Evolutionary conservation across 148 eudicot species (phyloP), one percentile per base, ranked within the genome.

Genomic region (Camellia japonica): DNA sequence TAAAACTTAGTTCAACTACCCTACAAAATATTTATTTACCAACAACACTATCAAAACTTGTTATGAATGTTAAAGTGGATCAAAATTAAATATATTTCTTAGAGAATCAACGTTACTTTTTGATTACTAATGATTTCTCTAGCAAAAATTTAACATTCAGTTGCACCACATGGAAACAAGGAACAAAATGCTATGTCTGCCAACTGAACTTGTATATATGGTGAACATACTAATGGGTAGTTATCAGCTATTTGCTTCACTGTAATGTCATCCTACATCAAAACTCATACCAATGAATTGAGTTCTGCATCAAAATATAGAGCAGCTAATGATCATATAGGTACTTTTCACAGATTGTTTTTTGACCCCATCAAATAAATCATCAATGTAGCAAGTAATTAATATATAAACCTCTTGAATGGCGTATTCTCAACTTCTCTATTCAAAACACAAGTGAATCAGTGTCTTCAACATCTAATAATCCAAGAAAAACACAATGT

Each of bases 381-480:
- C 71, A 51, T 68, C 42, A 43, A 77, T 65, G 19, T 23, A 15
- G 23, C 6, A 3, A 51, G n/a, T 8, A 30, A 77, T 30, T 64
- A 20, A 30, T 54, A 13, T 10, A 30, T 12, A 60, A 49, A 77
- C 59, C 43, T 51, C 19, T 74, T 55, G 23, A 7, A 81, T 41
- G 60, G 30, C 13, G 42, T 5, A 81, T 14, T 55, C 18, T 16
- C 19, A 80, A 64, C 80, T 65, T 77, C 14, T 64, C 61, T 61
- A 44, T 74, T 61, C 16, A 12, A 74, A 80, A 71, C 72, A 23
- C 68, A 52, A 71, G 63, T 14, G 30, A 16, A 63, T 41, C 84
- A 68, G 44, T 30, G 62, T 55, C 16, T 52, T 51, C 77, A 46
- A 13, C n/a, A 30, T 68, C 67, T 76, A 43, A 75, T 76, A 43